Evolutionary conservation across 2,329 filamentous ascomycete genomes (phyloP).

Genomic region (Coleophoma crateriformis): DNA sequence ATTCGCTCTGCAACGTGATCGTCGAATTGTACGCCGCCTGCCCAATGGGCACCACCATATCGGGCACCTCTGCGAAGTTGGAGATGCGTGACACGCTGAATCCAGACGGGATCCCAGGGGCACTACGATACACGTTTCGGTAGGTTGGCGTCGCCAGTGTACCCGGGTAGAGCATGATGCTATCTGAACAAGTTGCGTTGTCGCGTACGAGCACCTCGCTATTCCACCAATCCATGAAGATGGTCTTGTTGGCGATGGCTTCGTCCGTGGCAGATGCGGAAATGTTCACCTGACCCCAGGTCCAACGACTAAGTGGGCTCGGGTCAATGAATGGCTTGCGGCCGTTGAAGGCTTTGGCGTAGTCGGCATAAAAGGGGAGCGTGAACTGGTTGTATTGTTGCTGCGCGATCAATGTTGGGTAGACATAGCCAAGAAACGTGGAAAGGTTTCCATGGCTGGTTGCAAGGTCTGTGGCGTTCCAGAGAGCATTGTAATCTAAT

Average conservation of each 20-base stretch:
- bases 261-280: conserved; percentile 30
- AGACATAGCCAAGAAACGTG: conserved; percentile 36
- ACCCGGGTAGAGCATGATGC: conserved; percentile 42
- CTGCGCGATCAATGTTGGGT: conserved; percentile 39
- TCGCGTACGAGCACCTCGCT: conserved; percentile 35
- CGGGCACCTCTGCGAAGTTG: conserved; percentile 39
- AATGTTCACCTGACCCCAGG: conserved; percentile 35
- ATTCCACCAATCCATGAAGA: conserved; percentile 41
- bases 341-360: conserved; percentile 37
- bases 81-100: conserved; percentile 37
- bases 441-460: conserved; percentile 24
- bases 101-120: conserved; percentile 39
- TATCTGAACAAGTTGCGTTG: conserved; percentile 39
- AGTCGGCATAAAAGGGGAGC: conserved; percentile 43
- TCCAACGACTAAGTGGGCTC: conserved; percentile 39
- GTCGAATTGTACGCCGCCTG: conserved; percentile 32
- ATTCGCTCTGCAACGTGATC: conserved; percentile 39
- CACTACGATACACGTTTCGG: conserved; percentile 35
- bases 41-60: conserved; percentile 36
- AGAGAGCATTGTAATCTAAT: conserved; percentile 11
- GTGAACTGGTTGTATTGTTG: conserved; percentile 39
- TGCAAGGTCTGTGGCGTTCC: conserved; percentile 18
- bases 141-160: conserved; percentile 33
- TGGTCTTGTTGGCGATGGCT: conserved; percentile 43
- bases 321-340: conserved; percentile 43